phyloP scores from a whole-genome alignment of 2,329 filamentous ascomycete genomes.

The Phyllosticta citribraziliensis region DNA sequence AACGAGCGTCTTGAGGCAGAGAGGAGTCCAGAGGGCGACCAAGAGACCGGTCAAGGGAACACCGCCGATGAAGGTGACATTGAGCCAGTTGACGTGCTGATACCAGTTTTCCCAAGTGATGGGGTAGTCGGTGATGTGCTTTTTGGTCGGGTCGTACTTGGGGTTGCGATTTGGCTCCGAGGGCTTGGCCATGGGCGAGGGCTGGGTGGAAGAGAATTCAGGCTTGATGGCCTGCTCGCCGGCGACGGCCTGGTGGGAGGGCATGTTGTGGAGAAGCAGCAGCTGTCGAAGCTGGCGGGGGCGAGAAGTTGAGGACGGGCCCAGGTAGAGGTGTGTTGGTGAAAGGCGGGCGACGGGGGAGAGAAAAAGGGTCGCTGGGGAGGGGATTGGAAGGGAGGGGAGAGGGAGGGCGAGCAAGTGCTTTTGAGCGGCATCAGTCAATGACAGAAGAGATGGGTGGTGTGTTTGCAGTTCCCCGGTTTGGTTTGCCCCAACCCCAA shows the following conservation, averaged over 20 bases:
- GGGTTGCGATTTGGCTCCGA: slow-evolving; percentile 43
- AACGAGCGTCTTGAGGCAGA: slow-evolving; percentile 61
- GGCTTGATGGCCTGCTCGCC: slow-evolving; percentile 41
- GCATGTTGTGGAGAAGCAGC: slow-evolving; percentile 30
- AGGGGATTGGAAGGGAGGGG: slow-evolving; percentile 13
- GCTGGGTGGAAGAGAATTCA: slow-evolving; percentile 35
- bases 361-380: not conserved
- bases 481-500: slow-evolving; percentile 10
- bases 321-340: not conserved
- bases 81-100: slow-evolving; percentile 91
- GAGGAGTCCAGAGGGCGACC: slow-evolving; percentile 68
- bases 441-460: no score
- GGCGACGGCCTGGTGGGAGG: slow-evolving; percentile 41
- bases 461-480: slow-evolving; percentile 5
- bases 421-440: slow-evolving; percentile 5
- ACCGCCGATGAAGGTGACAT: slow-evolving; percentile 69
- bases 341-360: not conserved
- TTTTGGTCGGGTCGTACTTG: slow-evolving; percentile 55
- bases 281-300: slow-evolving; percentile 3
- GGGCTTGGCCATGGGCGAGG: slow-evolving; percentile 38
- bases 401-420: slow-evolving; percentile 17
- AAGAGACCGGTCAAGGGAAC: slow-evolving; percentile 68
- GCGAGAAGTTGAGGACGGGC: not conserved
- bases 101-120: slow-evolving; percentile 80
- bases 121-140: slow-evolving; percentile 71